Evolutionary conservation across 2,329 filamentous ascomycete genomes (phyloP).

Genomic region (Penicillium sp.): DNA sequence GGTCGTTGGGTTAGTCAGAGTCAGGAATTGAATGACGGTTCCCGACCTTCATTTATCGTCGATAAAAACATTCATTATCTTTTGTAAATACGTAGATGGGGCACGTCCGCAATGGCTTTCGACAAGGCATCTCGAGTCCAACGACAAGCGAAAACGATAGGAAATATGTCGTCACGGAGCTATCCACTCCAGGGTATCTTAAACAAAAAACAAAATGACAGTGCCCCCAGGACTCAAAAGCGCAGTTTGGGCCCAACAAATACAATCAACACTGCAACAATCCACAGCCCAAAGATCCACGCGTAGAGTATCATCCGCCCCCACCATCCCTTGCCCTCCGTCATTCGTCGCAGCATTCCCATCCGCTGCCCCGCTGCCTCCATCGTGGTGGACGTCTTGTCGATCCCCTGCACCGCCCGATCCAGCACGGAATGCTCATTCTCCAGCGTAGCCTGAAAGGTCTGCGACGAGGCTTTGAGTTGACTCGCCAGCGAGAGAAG

Average conservation of each 20-base stretch:
- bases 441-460: slow-evolving; percentile 70
- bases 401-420: slow-evolving; percentile 70
- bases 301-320: slow-evolving; percentile 79
- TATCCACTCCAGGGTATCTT: slow-evolving; percentile 10
- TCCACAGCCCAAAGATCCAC: slow-evolving; percentile 77
- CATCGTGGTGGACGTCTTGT: slow-evolving; percentile 72
- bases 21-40: slow-evolving; percentile 27
- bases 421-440: slow-evolving; percentile 69
- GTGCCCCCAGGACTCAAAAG: slow-evolving; percentile 54
- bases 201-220: background rate
- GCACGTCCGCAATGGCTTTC: too few relatives aligned
- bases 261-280: slow-evolving; percentile 74
- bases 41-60: slow-evolving; percentile 18
- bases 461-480: slow-evolving; percentile 70
- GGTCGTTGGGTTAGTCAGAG: slow-evolving; percentile 33
- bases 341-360: slow-evolving; percentile 73
- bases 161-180: too few relatives aligned
- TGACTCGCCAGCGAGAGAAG: slow-evolving; percentile 76
- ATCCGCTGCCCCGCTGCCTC: slow-evolving; percentile 73
- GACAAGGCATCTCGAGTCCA: too few relatives aligned
- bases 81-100: too few relatives aligned
- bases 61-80: background rate
- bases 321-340: slow-evolving; percentile 85
- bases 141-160: too few relatives aligned
- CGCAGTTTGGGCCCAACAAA: slow-evolving; percentile 84